These are phyloP conservation scores for Cladophialophora yegresii DNA, from an alignment of 2,329 filamentous ascomycete species.

Conservation along the genomic window DNA sequence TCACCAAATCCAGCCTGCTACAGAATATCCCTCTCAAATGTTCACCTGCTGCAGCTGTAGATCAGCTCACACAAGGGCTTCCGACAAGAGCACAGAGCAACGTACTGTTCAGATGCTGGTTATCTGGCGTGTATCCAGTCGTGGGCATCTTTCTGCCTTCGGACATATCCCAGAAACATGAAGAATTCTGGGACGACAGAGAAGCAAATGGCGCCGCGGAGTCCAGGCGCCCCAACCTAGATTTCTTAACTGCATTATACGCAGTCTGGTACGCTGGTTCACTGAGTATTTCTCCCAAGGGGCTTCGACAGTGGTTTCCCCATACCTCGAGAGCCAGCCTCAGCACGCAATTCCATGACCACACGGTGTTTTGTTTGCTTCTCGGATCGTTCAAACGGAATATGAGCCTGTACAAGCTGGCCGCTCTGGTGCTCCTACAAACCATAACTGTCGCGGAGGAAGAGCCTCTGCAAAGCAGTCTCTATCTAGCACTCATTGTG, in stretches of 20 bases:
- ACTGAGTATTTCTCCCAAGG: constrained; percentile 47
- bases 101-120: constrained; percentile 51
- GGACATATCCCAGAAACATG: constrained; percentile 46
- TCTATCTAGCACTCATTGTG: constrained; percentile 51
- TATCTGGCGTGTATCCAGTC: constrained; percentile 51
- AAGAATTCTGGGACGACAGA: constrained; percentile 48
- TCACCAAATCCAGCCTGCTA: constrained; percentile 44
- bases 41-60: constrained; percentile 41
- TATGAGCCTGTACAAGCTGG: constrained; percentile 49
- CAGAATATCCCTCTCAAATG: constrained; percentile 42
- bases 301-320: constrained; percentile 33
- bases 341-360: constrained; percentile 46
- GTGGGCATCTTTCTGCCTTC: constrained; percentile 50
- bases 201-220: constrained; percentile 41
- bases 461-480: constrained; percentile 52
- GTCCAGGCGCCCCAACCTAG: constrained; percentile 44
- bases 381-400: constrained; percentile 50
- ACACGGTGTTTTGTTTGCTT: constrained; percentile 47
- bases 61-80: constrained; percentile 47
- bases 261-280: constrained; percentile 54
- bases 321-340: constrained; percentile 40
- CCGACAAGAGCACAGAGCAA: constrained; percentile 51
- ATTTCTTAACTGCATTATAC: constrained; percentile 49
- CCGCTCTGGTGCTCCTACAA: constrained; percentile 52
- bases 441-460: constrained; percentile 52